Conservation (phyloP, 2,329 filamentous ascomycete species). For the Ascocoryne sarcoides region DNA sequence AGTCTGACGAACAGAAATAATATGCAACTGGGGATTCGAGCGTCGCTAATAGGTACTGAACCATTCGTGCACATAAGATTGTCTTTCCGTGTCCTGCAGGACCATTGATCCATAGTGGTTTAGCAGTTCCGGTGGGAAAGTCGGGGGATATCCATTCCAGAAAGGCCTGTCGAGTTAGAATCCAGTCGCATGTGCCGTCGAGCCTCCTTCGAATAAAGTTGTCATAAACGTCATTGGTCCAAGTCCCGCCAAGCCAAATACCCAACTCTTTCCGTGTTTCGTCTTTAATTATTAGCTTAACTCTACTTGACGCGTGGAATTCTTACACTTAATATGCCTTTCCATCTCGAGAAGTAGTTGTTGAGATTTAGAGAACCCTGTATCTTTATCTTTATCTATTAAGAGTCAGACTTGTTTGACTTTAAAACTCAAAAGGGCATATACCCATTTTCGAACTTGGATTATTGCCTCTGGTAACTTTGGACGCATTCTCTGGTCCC, state of each 20-base stretch:
- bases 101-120: conserved; percentile 7
- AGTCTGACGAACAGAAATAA: not conserved
- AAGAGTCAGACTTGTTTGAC: too few species aligned
- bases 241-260: not conserved
- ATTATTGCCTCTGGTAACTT: too few species aligned
- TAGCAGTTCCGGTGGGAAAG: not conserved
- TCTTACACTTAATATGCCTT: too few species aligned
- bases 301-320: too few species aligned
- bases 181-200: not conserved
- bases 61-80: conserved; percentile 5
- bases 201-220: not conserved
- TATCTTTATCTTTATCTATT: too few species aligned
- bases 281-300: too few species aligned
- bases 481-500: too few species aligned
- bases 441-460: too few species aligned
- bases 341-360: too few species aligned
- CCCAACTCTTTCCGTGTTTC: too few species aligned
- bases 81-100: conserved; percentile 7
- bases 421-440: too few species aligned
- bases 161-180: not conserved
- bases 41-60: conserved; percentile 1
- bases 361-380: too few species aligned
- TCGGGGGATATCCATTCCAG: not conserved
- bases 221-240: not conserved
- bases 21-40: not conserved